These are phyloP conservation scores for Castanea crenata DNA, from an alignment of 306 rosid species.

Conservation along the genomic window DNA sequence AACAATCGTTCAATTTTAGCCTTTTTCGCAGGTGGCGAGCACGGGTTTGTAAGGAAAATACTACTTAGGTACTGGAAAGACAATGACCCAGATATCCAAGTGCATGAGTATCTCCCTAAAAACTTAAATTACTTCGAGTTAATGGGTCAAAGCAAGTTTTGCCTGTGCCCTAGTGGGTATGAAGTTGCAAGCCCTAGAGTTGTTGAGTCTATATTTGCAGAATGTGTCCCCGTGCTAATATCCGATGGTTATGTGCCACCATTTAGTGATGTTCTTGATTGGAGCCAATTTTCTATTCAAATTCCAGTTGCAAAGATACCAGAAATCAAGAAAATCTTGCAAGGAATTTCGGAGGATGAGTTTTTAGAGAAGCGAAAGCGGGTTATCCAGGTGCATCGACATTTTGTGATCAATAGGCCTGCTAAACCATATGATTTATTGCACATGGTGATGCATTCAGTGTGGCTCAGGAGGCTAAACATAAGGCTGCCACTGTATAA, in stretches of 20 bases:
- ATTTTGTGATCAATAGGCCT: conserved; percentile 46
- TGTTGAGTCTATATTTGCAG: conserved; percentile 33
- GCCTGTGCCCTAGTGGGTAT: conserved; percentile 54
- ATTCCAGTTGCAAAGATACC: conserved; percentile 35
- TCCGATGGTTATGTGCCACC: conserved; percentile 42
- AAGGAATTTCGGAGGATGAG: conserved; percentile 27
- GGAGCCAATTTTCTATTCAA: conserved; percentile 42
- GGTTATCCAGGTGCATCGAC: conserved; percentile 36
- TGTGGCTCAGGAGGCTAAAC: conserved; percentile 62
- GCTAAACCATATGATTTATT: conserved; percentile 40
- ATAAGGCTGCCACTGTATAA: neutral
- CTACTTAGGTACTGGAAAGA: conserved; percentile 13
- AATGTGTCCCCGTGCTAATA: conserved; percentile 46
- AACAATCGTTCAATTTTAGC: conserved; percentile 14
- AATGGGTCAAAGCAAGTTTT: conserved; percentile 30
- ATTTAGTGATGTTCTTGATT: conserved; percentile 48
- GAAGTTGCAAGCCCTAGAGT: conserved; percentile 62
- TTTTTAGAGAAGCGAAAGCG: conserved; percentile 32
- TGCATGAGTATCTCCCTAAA: conserved; percentile 20
- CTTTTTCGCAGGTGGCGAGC: conserved; percentile 27
- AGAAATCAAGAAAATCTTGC: conserved; percentile 27
- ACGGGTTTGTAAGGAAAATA: conserved; percentile 6
- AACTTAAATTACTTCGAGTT: neutral
- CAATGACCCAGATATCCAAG: conserved; percentile 12
- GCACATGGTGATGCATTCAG: conserved; percentile 48